Percentiles rank a stretch among this genome's conserved stretches.
phyloP scores from a whole-genome alignment of 345 rosid genomes.

The Pugionium dolabratum region DNA sequence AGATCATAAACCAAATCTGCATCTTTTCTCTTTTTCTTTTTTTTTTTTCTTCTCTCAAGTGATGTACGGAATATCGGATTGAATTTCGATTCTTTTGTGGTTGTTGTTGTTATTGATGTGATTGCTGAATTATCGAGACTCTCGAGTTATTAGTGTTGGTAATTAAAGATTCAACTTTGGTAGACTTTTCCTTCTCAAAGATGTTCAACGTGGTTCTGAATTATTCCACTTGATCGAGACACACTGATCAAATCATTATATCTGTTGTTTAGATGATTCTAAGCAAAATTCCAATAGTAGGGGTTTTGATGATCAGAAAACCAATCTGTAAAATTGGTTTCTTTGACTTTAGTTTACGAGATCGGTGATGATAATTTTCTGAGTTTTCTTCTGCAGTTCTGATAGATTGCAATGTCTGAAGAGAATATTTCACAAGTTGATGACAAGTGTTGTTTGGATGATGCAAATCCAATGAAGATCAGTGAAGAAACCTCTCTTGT shows the following conservation, averaged over 20 bases:
- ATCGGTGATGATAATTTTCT: not conserved
- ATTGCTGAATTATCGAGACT: not conserved
- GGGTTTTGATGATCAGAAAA: slow-evolving; percentile 5
- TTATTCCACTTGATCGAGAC: slow-evolving; percentile 4
- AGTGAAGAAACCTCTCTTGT: slow-evolving; percentile 18
- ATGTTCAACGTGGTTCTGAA: not conserved
- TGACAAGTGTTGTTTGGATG: slow-evolving; percentile 35
- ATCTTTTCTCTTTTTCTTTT: not conserved
- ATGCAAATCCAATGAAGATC: slow-evolving; percentile 22
- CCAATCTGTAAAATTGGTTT: not conserved
- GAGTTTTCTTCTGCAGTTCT: slow-evolving; percentile 23
- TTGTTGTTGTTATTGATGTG: slow-evolving; percentile 12
- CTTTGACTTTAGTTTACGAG: not conserved
- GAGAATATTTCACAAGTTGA: slow-evolving; percentile 35
- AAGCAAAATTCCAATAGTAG: too few species aligned
- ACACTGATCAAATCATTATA: slow-evolving; percentile 14
- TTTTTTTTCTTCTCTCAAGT: too few species aligned
- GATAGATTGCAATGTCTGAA: slow-evolving; percentile 30
- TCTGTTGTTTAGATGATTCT: not conserved
- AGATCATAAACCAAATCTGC: slow-evolving; percentile 30
- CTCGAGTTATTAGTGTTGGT: not conserved
- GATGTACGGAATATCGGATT: too few species aligned
- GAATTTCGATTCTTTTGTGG: not conserved
- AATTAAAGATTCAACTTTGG: not conserved
- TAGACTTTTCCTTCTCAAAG: slow-evolving; percentile 10